A percentile compares a stretch with the other conserved stretches of the same genome.
Evolutionary conservation across 768 basidiomycete genomes (phyloP).

Genomic region (Suillus weaverae): DNA sequence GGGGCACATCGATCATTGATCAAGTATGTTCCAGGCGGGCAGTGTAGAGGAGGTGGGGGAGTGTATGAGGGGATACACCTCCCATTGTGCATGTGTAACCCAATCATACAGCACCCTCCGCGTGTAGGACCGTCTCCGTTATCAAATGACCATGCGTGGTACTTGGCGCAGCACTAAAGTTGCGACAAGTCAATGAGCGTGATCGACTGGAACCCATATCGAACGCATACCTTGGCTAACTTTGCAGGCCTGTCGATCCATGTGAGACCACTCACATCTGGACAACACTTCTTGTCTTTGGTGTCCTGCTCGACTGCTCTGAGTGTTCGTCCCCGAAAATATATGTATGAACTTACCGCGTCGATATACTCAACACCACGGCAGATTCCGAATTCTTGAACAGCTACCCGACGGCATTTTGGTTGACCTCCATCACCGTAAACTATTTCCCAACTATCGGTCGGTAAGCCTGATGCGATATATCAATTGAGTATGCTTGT

Average conservation of each 20-base stretch:
- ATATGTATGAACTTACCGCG: not conserved
- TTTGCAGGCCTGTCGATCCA: not conserved
- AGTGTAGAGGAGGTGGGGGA: too few species aligned
- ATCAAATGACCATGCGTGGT: too few species aligned
- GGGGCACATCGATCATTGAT: too few species aligned
- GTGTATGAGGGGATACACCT: too few species aligned
- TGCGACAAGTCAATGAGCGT: not conserved
- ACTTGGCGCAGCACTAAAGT: not conserved
- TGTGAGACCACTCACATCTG: not conserved
- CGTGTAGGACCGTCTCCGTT: too few species aligned
- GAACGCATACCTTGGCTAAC: not conserved
- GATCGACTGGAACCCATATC: not conserved
- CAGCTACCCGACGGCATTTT: not conserved
- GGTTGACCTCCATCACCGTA: not conserved
- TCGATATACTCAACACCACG: not conserved
- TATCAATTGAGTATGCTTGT: not conserved
- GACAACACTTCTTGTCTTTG: not conserved
- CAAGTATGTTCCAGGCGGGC: too few species aligned
- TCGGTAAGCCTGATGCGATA: not conserved
- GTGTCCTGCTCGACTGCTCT: not conserved
- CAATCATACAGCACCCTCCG: not conserved
- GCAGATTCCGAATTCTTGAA: not conserved
- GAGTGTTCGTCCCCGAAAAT: not conserved
- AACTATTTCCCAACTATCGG: not conserved
- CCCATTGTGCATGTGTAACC: not conserved